These are phyloP conservation scores for Heterobasidion occidentale DNA, from an alignment of 1,284 basidiomycete species.

Conservation along the genomic window DNA sequence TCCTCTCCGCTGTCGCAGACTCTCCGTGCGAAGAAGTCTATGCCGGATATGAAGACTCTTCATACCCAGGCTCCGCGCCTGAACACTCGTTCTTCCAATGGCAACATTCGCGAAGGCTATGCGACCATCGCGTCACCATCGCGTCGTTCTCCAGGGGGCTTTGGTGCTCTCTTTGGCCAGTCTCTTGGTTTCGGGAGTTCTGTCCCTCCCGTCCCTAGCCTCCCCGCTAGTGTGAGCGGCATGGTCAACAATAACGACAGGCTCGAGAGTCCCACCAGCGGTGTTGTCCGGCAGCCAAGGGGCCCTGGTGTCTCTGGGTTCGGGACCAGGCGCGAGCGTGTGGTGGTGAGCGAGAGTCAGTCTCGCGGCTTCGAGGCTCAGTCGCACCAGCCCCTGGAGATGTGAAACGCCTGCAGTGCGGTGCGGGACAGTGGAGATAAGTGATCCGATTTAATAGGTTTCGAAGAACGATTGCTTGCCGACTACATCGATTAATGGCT, in stretches of 20 bases:
- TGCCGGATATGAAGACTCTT: constrained; percentile 87
- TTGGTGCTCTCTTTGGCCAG: constrained; percentile 58
- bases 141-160: constrained; percentile 63
- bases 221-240: constrained; percentile 50
- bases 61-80: constrained; percentile 78
- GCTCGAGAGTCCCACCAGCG: constrained; percentile 30
- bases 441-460: background rate
- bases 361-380: constrained; percentile 66
- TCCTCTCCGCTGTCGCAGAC: constrained; percentile 33
- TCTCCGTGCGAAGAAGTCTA: constrained; percentile 89
- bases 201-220: constrained; percentile 71
- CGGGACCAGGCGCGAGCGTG: constrained; percentile 54
- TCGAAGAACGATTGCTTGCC: background rate
- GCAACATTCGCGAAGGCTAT: constrained; percentile 86
- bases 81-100: constrained; percentile 78
- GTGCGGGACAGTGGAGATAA: background rate
- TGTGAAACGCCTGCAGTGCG: constrained; percentile 36
- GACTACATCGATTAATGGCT: constrained; percentile 6
- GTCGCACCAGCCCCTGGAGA: constrained; percentile 77
- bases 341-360: constrained; percentile 45
- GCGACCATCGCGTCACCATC: constrained; percentile 81
- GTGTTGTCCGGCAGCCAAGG: constrained; percentile 74
- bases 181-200: constrained; percentile 28
- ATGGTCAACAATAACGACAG: constrained; percentile 30
- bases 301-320: constrained; percentile 72